Base-by-base conservation (phyloP, 495 filamentous ascomycete genomes). In the Talaromyces ruber region DNA sequence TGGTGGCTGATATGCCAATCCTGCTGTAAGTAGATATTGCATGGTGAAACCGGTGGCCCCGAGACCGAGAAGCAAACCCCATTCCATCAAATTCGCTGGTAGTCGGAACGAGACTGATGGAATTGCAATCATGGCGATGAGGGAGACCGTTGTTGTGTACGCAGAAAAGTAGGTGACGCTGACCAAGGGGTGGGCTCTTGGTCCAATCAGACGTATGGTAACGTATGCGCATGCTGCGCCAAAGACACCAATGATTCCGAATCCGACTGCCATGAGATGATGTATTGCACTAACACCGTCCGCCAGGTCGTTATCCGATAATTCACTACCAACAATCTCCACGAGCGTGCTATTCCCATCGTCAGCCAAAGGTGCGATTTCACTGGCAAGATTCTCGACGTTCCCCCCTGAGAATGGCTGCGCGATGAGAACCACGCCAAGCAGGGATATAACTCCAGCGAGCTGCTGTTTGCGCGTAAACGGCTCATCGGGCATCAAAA, bases 21-120 rank as follows among this genome's bases (percentile, higher is more conserved):
- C 92, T 1, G 84, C 81, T 4, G 93, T 96, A n/a, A 96, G 74
- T 24, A 96, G 77, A 64, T 92, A 90, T 79, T 97, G 93, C 83
- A 94, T 86, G 7, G 89, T 70, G 64, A 98, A 93, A 6, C 93
- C 93, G 59, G 85, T 90, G 0, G 85, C 70, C 0, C 89, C 90
- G 24, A 96, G 71, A 50, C 85, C 84, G 0, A 87, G 7, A 12
- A 98, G 75, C 57, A 92, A 74, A 0, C 64, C 71, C 92, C 91
- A 96, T 67, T 96, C 89, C 22, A 81, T 71, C 1, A 69, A 5
- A 2, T 80, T 81, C 0, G 71, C 68, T 0, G 93, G 93, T 2
- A 92, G 68, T 5, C 83, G 76, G 54, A 93, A 86, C 6, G 87
- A 77, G 2, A 82, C 74, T 6, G 80, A 81, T 0, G 83, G 82